phyloP scores from a whole-genome alignment of 2,329 filamentous ascomycete species.

The Daldinia sp. region DNA sequence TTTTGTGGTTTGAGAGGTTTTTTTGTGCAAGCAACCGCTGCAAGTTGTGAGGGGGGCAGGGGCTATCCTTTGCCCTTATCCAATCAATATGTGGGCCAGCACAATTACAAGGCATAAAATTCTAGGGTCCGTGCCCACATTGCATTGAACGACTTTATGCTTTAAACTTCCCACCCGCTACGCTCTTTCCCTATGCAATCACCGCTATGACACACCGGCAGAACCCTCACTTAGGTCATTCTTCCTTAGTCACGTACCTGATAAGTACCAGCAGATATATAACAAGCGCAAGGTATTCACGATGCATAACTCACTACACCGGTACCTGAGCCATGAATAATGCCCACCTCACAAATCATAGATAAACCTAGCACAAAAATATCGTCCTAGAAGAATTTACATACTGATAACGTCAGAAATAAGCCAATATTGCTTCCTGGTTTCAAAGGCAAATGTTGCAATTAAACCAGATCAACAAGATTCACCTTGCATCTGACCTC shows the following conservation, averaged over 20 bases:
- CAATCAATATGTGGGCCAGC: slow-evolving; percentile 3
- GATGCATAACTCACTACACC: slow-evolving; percentile 1
- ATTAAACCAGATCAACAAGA: slow-evolving; percentile 18
- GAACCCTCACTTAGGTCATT: slow-evolving; percentile 13
- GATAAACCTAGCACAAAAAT: slow-evolving; percentile 9
- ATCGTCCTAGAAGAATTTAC: slow-evolving; percentile 5
- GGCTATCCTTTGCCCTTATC: not conserved
- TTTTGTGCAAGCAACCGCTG: slow-evolving; percentile 24
- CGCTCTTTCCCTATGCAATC: slow-evolving; percentile 27
- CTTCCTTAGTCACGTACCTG: slow-evolving; percentile 1
- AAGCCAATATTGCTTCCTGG: not conserved
- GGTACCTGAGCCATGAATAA: not conserved
- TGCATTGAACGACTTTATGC: slow-evolving; percentile 44
- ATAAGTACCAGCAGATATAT: not conserved
- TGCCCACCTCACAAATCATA: not conserved
- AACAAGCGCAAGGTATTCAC: not conserved
- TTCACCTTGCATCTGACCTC: not conserved
- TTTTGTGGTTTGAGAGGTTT: slow-evolving; percentile 36
- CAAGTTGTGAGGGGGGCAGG: slow-evolving; percentile 15
- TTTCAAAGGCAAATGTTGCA: slow-evolving; percentile 2
- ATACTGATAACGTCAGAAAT: not conserved
- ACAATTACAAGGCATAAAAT: slow-evolving; percentile 33
- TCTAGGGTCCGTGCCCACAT: slow-evolving; percentile 36
- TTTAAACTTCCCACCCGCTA: slow-evolving; percentile 17
- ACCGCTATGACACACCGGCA: not conserved